phyloP scores from a whole-genome alignment of 73 alveolate species.

The Vitrella brassicaformis region DNA sequence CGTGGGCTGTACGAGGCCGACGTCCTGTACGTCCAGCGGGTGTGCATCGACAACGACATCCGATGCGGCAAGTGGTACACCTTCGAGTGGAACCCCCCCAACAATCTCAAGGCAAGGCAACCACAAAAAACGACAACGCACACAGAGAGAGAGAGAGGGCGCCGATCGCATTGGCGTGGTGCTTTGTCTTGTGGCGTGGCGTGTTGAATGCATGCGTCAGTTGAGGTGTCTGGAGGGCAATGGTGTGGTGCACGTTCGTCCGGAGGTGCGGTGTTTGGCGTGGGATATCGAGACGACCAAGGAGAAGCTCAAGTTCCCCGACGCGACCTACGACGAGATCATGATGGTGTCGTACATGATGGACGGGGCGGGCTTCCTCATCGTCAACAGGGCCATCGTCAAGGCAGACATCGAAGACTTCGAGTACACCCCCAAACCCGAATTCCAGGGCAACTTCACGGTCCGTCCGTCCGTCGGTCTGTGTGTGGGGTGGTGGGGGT shows the following conservation, averaged over 20 bases:
- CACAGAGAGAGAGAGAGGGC: too few relatives aligned
- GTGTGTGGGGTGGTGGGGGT: neutral
- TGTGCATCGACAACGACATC: slow-evolving; percentile 61
- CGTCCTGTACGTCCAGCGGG: slow-evolving; percentile 56
- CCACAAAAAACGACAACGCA: too few relatives aligned
- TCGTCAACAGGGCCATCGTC: slow-evolving; percentile 76
- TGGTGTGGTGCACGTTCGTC: too few relatives aligned
- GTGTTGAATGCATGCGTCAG: too few relatives aligned
- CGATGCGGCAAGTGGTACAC: slow-evolving; percentile 65
- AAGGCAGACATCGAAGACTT: slow-evolving; percentile 83
- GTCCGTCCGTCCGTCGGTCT: neutral
- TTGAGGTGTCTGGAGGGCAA: too few relatives aligned
- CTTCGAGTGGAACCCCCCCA: slow-evolving; percentile 31
- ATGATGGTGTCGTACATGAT: slow-evolving; percentile 93
- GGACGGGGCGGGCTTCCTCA: slow-evolving; percentile 87
- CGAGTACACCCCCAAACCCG: slow-evolving; percentile 92
- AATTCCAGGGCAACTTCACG: slow-evolving; percentile 74
- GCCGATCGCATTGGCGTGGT: too few relatives aligned
- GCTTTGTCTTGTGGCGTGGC: too few relatives aligned
- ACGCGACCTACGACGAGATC: slow-evolving; percentile 72
- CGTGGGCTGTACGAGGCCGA: slow-evolving; percentile 48
- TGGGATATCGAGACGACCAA: slow-evolving; percentile 77
- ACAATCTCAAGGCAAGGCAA: too few relatives aligned
- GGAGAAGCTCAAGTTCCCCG: slow-evolving; percentile 92
- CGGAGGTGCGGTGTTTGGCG: slow-evolving; percentile 43